phyloP scores from a whole-genome alignment of 495 filamentous ascomycete genomes.

The Annulohypoxylon maeteangense region DNA sequence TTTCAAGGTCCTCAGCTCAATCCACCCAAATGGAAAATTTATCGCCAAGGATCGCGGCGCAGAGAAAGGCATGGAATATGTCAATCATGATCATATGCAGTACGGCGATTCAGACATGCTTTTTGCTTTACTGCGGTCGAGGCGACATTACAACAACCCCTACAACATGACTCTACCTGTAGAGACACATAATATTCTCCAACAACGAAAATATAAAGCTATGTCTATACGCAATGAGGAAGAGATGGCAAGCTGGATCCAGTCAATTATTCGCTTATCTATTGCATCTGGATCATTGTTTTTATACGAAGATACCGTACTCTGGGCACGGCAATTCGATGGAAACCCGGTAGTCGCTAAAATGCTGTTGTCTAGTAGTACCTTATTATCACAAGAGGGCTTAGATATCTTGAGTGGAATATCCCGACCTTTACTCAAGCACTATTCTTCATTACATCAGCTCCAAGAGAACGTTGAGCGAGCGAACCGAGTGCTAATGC shows the following conservation, averaged over 20 bases:
- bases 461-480: constrained; percentile 12
- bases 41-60: neutral
- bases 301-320: constrained; percentile 38
- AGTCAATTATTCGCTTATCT: constrained; percentile 33
- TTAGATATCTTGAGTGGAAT: constrained; percentile 37
- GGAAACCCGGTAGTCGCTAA: constrained; percentile 15
- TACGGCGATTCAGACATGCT: constrained; percentile 7
- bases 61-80: neutral
- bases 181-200: neutral
- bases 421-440: neutral
- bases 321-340: constrained; percentile 41
- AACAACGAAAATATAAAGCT: constrained; percentile 11
- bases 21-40: neutral
- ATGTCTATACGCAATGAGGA: constrained; percentile 9
- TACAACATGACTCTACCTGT: neutral
- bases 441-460: neutral
- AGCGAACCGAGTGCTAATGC: constrained; percentile 34
- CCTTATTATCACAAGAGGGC: constrained; percentile 25
- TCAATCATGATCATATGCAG: neutral
- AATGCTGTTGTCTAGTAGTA: constrained; percentile 1
- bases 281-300: constrained; percentile 37
- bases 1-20: neutral
- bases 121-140: constrained; percentile 6
- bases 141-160: neutral
- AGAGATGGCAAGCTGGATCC: constrained; percentile 26